Evolutionary conservation across 1,284 basidiomycete genomes (phyloP).

Genomic region (Rhodotorula glutinis): DNA sequence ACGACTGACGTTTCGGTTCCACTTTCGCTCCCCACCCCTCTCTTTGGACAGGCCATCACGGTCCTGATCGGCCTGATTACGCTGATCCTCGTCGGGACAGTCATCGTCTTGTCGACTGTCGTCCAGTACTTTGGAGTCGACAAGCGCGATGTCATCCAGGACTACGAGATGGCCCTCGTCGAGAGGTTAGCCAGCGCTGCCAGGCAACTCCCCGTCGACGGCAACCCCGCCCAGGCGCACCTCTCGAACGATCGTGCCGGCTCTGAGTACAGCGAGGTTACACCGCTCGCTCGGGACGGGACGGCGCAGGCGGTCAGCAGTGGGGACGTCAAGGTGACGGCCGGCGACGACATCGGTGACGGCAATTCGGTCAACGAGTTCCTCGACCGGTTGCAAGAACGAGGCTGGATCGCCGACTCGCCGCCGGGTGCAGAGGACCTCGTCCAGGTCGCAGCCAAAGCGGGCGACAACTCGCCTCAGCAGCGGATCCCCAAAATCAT

Average conservation of each 20-base stretch:
- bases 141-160: slow-evolving; percentile 69
- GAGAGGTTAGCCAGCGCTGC: slow-evolving; percentile 23
- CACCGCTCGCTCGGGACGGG: neutral
- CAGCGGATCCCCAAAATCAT: slow-evolving; percentile 80
- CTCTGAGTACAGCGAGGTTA: neutral
- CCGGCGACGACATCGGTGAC: slow-evolving; percentile 2
- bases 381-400: slow-evolving; percentile 23
- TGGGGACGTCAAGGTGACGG: neutral
- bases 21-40: no score
- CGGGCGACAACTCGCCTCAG: slow-evolving; percentile 60
- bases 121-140: slow-evolving; percentile 87
- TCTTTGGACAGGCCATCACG: slow-evolving; percentile 19
- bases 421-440: slow-evolving; percentile 45
- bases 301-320: neutral
- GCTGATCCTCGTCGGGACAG: slow-evolving; percentile 74
- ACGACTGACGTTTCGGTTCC: no score
- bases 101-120: slow-evolving; percentile 84
- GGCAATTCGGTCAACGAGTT: slow-evolving; percentile 17
- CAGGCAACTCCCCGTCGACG: neutral
- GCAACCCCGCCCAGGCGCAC: slow-evolving; percentile 5
- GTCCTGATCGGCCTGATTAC: slow-evolving; percentile 27
- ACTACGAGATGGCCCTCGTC: slow-evolving; percentile 62
- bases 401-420: slow-evolving; percentile 44
- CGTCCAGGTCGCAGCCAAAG: neutral
- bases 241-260: neutral